phyloP scores from a whole-genome alignment of 1,139 yeast species.

The Insectozyma bohioensis region DNA sequence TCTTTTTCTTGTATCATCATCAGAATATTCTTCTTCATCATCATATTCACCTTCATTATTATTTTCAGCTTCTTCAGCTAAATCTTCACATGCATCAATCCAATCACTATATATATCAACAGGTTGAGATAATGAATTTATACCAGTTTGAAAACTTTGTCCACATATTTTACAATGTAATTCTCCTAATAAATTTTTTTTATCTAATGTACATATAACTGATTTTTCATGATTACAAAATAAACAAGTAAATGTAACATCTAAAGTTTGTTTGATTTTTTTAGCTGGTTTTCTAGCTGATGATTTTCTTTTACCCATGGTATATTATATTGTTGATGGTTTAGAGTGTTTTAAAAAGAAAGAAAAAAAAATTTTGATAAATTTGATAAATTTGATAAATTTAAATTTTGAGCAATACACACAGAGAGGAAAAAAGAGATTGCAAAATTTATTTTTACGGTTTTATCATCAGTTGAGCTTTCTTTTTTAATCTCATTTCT shows the following conservation, averaged over 20 bases:
- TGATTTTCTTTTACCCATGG: slow-evolving; percentile 88
- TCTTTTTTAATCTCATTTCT: slow-evolving; percentile 47
- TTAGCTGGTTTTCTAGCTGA: slow-evolving; percentile 81
- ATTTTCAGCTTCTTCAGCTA: slow-evolving; percentile 62
- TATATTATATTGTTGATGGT: slow-evolving; percentile 11
- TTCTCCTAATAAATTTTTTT: slow-evolving; percentile 81
- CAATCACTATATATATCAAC: slow-evolving; percentile 96
- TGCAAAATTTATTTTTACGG: too few species aligned
- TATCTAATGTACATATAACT: slow-evolving; percentile 85
- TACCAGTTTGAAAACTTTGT: slow-evolving; percentile 86
- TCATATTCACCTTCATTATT: slow-evolving; percentile 25
- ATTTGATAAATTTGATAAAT: too few species aligned
- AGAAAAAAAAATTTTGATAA: too few species aligned
- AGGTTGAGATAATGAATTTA: slow-evolving; percentile 80
- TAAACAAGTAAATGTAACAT: slow-evolving; percentile 84
- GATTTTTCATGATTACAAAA: slow-evolving; percentile 96
- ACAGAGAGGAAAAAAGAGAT: too few species aligned
- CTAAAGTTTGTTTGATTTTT: slow-evolving; percentile 76
- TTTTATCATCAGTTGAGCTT: slow-evolving; percentile 37
- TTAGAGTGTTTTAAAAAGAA: too few species aligned
- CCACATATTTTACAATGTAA: slow-evolving; percentile 93
- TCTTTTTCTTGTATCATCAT: slow-evolving; percentile 28
- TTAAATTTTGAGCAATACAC: too few species aligned
- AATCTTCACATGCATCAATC: slow-evolving; percentile 98
- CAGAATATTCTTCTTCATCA: slow-evolving; percentile 34